Conservation (phyloP, 2,329 filamentous ascomycete genomes). For the Beauveria caledonica region DNA sequence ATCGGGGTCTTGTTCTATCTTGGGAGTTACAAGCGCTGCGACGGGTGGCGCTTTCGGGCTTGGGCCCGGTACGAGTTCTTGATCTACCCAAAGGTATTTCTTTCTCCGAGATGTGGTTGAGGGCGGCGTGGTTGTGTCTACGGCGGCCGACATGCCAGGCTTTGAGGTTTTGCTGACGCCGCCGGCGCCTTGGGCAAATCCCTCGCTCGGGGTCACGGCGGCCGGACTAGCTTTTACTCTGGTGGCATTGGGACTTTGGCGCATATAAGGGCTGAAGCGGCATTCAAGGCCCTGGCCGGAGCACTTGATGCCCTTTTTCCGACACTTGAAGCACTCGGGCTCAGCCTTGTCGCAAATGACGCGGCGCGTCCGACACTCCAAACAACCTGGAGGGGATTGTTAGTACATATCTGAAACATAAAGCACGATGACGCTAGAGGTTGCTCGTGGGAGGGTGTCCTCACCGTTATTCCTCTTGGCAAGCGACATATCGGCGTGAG, state of each 20-base stretch:
- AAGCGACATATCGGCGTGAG: slow-evolving; percentile 17
- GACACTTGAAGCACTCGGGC: slow-evolving; percentile 30
- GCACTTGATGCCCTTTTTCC: slow-evolving; percentile 30
- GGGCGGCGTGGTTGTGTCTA: background rate
- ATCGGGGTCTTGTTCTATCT: background rate
- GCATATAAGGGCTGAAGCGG: slow-evolving; percentile 27
- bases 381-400: slow-evolving; percentile 22
- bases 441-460: background rate
- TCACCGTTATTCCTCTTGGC: slow-evolving; percentile 22
- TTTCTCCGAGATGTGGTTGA: background rate
- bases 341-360: slow-evolving; percentile 32
- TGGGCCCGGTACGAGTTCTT: background rate
- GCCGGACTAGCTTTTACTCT: slow-evolving; percentile 12
- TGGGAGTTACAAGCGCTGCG: background rate
- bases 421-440: background rate
- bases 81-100: slow-evolving; percentile 5
- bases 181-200: background rate
- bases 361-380: slow-evolving; percentile 30
- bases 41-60: background rate
- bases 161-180: background rate
- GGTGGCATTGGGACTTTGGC: slow-evolving; percentile 2
- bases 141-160: background rate
- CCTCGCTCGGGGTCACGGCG: background rate
- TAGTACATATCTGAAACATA: background rate
- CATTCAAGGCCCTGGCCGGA: slow-evolving; percentile 29